phyloP scores from a whole-genome alignment of 495 filamentous ascomycete genomes.

The Podospora conica region DNA sequence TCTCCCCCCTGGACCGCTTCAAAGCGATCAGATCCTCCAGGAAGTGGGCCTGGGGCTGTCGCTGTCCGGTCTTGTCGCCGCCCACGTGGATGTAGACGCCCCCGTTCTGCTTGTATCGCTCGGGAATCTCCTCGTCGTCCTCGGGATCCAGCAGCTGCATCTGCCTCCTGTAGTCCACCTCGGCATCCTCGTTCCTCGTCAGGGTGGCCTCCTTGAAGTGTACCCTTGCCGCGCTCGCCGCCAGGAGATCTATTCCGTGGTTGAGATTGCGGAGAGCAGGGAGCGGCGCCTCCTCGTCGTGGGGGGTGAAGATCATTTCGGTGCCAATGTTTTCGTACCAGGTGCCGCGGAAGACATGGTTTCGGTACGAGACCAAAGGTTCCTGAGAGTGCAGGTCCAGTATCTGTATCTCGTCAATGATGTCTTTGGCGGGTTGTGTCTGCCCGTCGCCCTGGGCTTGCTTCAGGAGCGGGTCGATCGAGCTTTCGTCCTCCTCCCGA shows the following conservation, averaged over 20 bases:
- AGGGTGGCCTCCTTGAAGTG: conserved; percentile 32
- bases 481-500: background rate
- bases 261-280: conserved; percentile 39
- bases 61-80: conserved; percentile 30
- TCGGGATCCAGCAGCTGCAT: conserved; percentile 4
- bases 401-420: conserved; percentile 57
- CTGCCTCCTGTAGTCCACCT: background rate
- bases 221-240: conserved; percentile 48
- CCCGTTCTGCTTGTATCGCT: conserved; percentile 27
- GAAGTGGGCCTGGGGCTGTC: conserved; percentile 40
- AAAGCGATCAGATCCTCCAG: conserved; percentile 41
- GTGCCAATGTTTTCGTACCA: conserved; percentile 79
- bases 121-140: conserved; percentile 22
- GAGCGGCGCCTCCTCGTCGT: conserved; percentile 34
- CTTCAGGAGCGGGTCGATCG: conserved; percentile 17
- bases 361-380: conserved; percentile 69
- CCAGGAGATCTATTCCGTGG: conserved; percentile 55
- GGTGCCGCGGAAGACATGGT: conserved; percentile 63
- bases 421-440: background rate
- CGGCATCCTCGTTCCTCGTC: conserved; percentile 8
- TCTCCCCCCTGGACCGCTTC: conserved; percentile 50
- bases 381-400: conserved; percentile 65
- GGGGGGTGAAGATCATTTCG: conserved; percentile 62
- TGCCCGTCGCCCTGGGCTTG: conserved; percentile 2
- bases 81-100: conserved; percentile 32